phyloP scores from a whole-genome alignment of 2,329 filamentous ascomycete genomes.

The Talaromyces marneffei region DNA sequence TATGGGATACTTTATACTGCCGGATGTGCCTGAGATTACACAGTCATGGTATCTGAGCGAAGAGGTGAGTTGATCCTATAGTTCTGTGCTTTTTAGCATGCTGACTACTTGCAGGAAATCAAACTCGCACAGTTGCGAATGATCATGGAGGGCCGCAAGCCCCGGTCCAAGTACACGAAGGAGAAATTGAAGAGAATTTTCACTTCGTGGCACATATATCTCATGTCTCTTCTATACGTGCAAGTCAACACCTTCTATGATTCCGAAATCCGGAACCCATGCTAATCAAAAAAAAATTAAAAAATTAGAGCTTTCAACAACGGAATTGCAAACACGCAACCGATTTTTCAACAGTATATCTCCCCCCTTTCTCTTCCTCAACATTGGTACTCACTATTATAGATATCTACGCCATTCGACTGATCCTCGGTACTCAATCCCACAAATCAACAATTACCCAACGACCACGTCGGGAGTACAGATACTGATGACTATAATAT shows the following conservation, averaged over 20 bases:
- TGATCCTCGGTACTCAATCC: slow-evolving; percentile 41
- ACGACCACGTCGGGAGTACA: slow-evolving; percentile 55
- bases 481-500: slow-evolving; percentile 55
- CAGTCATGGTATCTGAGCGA: slow-evolving; percentile 46
- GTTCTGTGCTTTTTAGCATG: background rate
- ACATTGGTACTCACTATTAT: background rate
- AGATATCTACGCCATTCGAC: slow-evolving; percentile 28
- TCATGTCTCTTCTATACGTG: slow-evolving; percentile 54
- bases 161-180: slow-evolving; percentile 43
- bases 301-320: slow-evolving; percentile 54
- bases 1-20: slow-evolving; percentile 45
- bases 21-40: slow-evolving; percentile 48
- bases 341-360: slow-evolving; percentile 49
- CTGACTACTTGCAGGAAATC: slow-evolving; percentile 32
- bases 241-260: slow-evolving; percentile 20
- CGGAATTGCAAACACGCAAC: slow-evolving; percentile 46
- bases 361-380: no score
- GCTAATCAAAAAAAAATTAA: slow-evolving; percentile 3
- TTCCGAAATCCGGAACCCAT: background rate
- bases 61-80: slow-evolving; percentile 22
- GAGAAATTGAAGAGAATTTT: slow-evolving; percentile 57
- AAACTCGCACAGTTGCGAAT: slow-evolving; percentile 46
- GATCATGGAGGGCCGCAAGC: slow-evolving; percentile 45
- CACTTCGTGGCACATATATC: slow-evolving; percentile 59
- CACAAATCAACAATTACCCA: slow-evolving; percentile 50